A percentile compares a stretch with the other conserved stretches of the same genome.
Conservation (phyloP, 805 yeast species). For the Hanseniaspora lindneri region DNA sequence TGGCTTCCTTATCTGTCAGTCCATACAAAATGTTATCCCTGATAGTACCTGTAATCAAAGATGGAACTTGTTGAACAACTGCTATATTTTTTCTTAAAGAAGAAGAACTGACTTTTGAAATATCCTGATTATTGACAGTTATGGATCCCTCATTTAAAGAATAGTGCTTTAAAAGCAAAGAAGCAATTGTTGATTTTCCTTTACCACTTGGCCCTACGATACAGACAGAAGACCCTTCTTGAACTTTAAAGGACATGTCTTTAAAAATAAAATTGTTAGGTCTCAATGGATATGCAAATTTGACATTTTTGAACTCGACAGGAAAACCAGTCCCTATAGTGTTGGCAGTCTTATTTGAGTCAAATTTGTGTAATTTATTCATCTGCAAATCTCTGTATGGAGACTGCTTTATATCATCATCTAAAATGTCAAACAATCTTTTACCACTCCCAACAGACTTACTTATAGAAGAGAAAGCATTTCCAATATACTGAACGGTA, state of each 20-base stretch:
- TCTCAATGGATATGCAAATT: slow-evolving; percentile 81
- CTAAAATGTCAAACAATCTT: slow-evolving; percentile 76
- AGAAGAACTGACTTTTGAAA: slow-evolving; percentile 37
- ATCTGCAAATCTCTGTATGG: slow-evolving; percentile 11
- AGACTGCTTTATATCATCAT: slow-evolving; percentile 24
- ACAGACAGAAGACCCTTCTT: slow-evolving; percentile 51
- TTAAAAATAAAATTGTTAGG: slow-evolving; percentile 49
- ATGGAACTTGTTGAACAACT: slow-evolving; percentile 69
- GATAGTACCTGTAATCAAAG: slow-evolving; percentile 68
- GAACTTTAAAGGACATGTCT: slow-evolving; percentile 38
- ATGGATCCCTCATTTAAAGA: slow-evolving; percentile 38
- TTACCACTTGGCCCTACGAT: slow-evolving; percentile 81
- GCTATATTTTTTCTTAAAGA: slow-evolving; percentile 49
- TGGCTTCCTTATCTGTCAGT: slow-evolving; percentile 43
- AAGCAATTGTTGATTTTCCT: slow-evolving; percentile 76
- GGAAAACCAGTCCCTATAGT: slow-evolving; percentile 15
- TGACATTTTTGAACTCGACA: slow-evolving; percentile 54
- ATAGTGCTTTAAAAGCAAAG: slow-evolving; percentile 48
- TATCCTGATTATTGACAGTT: slow-evolving; percentile 40
- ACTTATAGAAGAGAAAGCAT: slow-evolving; percentile 90
- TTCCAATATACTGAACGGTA: slow-evolving; percentile 82
- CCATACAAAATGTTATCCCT: slow-evolving; percentile 70
- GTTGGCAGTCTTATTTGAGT: slow-evolving; percentile 22
- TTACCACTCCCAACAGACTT: slow-evolving; percentile 96
- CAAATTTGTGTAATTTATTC: slow-evolving; percentile 3